These are phyloP conservation scores for Chlorella sp. DNA, from an alignment of 139 green algal species.

Conservation along the genomic window DNA sequence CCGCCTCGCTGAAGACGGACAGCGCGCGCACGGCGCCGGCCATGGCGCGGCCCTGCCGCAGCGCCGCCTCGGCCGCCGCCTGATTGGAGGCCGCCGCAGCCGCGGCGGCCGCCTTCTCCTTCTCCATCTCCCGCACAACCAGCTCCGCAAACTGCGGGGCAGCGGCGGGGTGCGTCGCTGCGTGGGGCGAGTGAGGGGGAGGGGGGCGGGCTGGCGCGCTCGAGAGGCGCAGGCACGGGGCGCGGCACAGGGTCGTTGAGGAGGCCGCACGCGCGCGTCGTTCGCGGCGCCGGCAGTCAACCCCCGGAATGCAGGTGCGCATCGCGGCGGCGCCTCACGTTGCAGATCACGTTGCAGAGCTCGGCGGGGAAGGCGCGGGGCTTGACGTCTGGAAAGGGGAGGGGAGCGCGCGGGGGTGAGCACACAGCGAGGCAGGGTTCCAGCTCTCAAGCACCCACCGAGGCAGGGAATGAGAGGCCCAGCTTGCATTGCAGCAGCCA, in stretches of 20 bases:
- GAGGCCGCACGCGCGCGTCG: background rate
- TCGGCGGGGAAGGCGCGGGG: slow-evolving; percentile 7
- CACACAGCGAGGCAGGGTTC: too few relatives aligned
- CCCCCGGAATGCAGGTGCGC: background rate
- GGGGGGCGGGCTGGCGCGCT: background rate
- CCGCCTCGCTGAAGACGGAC: slow-evolving; percentile 1
- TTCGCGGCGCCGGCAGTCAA: background rate
- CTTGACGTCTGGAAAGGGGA: too few relatives aligned
- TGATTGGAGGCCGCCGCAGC: background rate
- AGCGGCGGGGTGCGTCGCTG: background rate
- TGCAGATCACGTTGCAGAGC: background rate
- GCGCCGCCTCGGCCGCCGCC: background rate
- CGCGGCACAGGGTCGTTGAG: background rate
- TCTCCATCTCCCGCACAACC: slow-evolving; percentile 23
- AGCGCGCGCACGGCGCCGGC: slow-evolving; percentile 27
- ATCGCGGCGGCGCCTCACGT: background rate
- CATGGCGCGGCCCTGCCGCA: too few relatives aligned
- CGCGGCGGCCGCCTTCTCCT: background rate
- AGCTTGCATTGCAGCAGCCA: too few relatives aligned
- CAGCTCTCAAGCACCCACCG: too few relatives aligned
- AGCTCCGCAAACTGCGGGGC: slow-evolving; percentile 16
- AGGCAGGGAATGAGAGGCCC: too few relatives aligned
- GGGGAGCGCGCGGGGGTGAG: too few relatives aligned
- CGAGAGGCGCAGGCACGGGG: background rate
- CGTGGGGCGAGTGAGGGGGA: background rate